These are phyloP conservation scores for Diaporthe sp. DNA, from an alignment of 2,329 filamentous ascomycete species.

Conservation along the genomic window DNA sequence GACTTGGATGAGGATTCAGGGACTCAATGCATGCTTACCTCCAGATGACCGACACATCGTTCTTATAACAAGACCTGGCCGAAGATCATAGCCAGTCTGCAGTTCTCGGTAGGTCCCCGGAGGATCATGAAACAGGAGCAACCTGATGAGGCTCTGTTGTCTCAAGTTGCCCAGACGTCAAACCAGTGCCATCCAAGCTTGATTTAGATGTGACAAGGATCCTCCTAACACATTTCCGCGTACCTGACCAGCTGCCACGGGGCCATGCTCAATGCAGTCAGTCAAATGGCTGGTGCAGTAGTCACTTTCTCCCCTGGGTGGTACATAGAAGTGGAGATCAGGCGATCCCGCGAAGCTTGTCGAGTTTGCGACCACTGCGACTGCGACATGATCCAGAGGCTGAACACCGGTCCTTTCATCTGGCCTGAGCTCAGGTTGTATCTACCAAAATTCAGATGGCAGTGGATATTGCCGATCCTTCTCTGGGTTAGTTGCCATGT, in stretches of 20 bases:
- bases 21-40: too few relatives aligned
- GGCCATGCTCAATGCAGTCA: neutral
- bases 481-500: neutral
- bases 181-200: constrained; percentile 14
- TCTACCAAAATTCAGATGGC: neutral
- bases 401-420: neutral
- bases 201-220: constrained; percentile 1
- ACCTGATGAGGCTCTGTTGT: constrained; percentile 34
- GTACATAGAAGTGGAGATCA: neutral
- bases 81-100: neutral
- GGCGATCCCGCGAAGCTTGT: constrained; percentile 24
- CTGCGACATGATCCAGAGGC: neutral
- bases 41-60: neutral
- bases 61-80: constrained; percentile 3
- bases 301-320: neutral
- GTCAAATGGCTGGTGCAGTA: too few relatives aligned
- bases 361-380: neutral
- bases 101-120: neutral
- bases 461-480: neutral
- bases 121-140: constrained; percentile 26
- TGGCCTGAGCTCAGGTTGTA: neutral
- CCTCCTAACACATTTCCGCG: too few relatives aligned
- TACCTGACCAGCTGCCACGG: neutral
- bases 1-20: neutral
- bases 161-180: constrained; percentile 35